Conservation (phyloP, 495 filamentous ascomycete genomes). For the Neurospora sp. region DNA sequence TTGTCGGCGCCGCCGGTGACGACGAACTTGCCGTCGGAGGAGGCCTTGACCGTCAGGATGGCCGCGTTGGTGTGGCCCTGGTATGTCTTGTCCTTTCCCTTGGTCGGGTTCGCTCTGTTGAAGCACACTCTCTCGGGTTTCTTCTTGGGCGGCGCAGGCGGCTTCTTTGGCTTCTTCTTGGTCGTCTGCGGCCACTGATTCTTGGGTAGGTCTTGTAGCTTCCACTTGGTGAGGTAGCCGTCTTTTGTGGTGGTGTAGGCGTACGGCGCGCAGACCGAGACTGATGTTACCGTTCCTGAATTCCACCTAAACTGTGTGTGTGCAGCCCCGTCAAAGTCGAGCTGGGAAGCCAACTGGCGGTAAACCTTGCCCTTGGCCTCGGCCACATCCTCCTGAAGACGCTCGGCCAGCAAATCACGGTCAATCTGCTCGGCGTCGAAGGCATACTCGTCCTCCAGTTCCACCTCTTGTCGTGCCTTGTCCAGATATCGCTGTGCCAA, state of each 20-base stretch:
- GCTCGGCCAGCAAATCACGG: slow-evolving; percentile 77
- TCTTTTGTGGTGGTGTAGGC: slow-evolving; percentile 86
- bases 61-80: slow-evolving; percentile 58
- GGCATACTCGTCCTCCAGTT: slow-evolving; percentile 45
- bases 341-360: slow-evolving; percentile 58
- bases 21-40: slow-evolving; percentile 78
- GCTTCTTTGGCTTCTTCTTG: slow-evolving; percentile 50
- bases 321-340: slow-evolving; percentile 51
- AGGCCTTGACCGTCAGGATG: slow-evolving; percentile 77
- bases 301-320: slow-evolving; percentile 66
- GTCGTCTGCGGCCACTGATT: slow-evolving; percentile 44
- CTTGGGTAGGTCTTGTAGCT: slow-evolving; percentile 50
- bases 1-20: slow-evolving; percentile 81
- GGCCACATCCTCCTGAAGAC: slow-evolving; percentile 85
- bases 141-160: slow-evolving; percentile 52
- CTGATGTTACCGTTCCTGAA: slow-evolving; percentile 63
- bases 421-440: slow-evolving; percentile 94
- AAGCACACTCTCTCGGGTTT: slow-evolving; percentile 62
- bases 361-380: slow-evolving; percentile 88
- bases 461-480: slow-evolving; percentile 73
- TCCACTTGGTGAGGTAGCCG: slow-evolving; percentile 76
- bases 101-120: slow-evolving; percentile 52
- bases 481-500: slow-evolving; percentile 90
- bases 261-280: slow-evolving; percentile 68
- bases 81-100: slow-evolving; percentile 50